Conservation (phyloP, 768 basidiomycete species). For the Tremella mesenterica region DNA sequence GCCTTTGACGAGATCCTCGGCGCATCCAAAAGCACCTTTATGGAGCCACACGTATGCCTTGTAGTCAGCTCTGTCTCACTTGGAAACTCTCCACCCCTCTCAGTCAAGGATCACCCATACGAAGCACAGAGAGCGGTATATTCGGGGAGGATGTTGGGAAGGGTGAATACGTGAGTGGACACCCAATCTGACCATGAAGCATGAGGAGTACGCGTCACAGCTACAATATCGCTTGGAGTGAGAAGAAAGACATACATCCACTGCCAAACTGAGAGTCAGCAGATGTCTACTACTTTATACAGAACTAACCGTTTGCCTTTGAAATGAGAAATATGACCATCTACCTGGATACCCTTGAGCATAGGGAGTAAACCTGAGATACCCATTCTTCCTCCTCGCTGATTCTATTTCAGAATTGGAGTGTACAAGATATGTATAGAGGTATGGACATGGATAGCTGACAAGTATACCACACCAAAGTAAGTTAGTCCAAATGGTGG, state of each 20-base stretch:
- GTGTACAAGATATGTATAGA: not conserved
- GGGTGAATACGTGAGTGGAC: no score
- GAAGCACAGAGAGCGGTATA: no score
- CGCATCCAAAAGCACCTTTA: slow-evolving; percentile 76
- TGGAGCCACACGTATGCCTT: slow-evolving; percentile 60
- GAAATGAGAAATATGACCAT: slow-evolving; percentile 69
- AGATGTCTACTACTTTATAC: not conserved
- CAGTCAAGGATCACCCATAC: no score
- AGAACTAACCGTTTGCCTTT: slow-evolving; percentile 57
- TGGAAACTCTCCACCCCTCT: no score
- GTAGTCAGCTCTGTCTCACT: not conserved
- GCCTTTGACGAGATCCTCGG: slow-evolving; percentile 79
- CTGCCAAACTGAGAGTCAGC: slow-evolving; percentile 53
- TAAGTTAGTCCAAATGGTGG: not conserved
- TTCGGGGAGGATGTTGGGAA: no score
- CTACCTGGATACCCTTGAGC: slow-evolving; percentile 78
- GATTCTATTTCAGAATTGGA: not conserved
- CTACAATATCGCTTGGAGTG: not conserved
- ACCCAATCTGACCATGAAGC: no score
- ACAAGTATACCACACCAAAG: not conserved
- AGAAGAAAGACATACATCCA: slow-evolving; percentile 54
- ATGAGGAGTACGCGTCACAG: no score
- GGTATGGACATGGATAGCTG: not conserved
- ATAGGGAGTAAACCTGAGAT: slow-evolving; percentile 83
- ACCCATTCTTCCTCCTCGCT: slow-evolving; percentile 56